phyloP scores from a whole-genome alignment of 306 rosid species.

The Castanospermum australe region DNA sequence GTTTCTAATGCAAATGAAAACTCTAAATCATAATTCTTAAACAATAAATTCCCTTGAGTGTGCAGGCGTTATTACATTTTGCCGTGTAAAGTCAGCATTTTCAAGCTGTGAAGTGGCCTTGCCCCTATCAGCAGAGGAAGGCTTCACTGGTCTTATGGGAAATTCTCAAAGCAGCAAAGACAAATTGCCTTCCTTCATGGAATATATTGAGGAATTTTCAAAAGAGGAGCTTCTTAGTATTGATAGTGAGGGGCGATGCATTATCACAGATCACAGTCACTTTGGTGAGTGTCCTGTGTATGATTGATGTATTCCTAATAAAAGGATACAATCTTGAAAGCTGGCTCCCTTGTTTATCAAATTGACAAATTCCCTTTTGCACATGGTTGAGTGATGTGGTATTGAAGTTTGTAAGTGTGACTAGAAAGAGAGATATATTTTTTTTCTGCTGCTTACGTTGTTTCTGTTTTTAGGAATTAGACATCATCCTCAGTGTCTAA shows the following conservation, averaged over 20 bases:
- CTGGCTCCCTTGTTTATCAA: background rate
- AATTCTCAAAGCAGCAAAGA: constrained; percentile 39
- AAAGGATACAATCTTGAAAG: background rate
- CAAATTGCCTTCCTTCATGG: constrained; percentile 34
- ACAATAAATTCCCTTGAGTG: background rate
- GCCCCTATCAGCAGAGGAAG: constrained; percentile 82
- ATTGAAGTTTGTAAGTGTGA: background rate
- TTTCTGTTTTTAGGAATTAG: background rate
- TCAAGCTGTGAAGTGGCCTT: constrained; percentile 66
- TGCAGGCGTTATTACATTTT: constrained; percentile 89
- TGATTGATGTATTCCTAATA: background rate
- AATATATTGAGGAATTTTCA: constrained; percentile 61
- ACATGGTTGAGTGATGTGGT: background rate
- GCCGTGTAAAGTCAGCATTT: constrained; percentile 84
- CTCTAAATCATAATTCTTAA: background rate
- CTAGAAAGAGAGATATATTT: background rate
- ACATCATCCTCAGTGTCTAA: background rate
- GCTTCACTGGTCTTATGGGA: constrained; percentile 70
- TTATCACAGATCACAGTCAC: constrained; percentile 84
- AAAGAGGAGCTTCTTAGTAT: constrained; percentile 68
- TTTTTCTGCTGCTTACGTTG: background rate
- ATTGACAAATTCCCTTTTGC: background rate
- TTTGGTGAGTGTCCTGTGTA: constrained; percentile 54
- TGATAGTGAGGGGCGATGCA: constrained; percentile 87
- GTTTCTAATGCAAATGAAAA: constrained; percentile 6